Base-by-base conservation (phyloP, 2,329 filamentous ascomycete species). In the Penicillium sp. region DNA sequence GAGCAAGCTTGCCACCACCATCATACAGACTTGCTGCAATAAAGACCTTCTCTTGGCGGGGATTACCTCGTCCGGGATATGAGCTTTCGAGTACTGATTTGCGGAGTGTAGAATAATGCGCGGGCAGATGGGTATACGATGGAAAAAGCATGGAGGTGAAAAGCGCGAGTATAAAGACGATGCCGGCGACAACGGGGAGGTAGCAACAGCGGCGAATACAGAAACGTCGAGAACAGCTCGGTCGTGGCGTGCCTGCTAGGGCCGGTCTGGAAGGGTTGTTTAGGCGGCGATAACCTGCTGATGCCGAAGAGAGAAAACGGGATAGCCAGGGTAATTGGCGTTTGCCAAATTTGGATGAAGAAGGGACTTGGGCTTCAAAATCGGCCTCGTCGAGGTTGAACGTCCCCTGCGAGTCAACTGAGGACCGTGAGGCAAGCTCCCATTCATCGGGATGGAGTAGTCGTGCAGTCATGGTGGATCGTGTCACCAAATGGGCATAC, bases 11-110 rank as follows among this genome's bases (percentile, higher is more conserved):
- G 1, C 86, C 87, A 7, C 78, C 77, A 21, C 79, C 76, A 65
- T 91, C 87, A 64, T 88, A 88, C 53, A 92, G 79, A 65, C 86
- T 89, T 16, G 88, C 84, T 1, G 86, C 86, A 50, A 92, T 88
- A 67, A 88, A 91, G n/a, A 91, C 77, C 65, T 85, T 88, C 70
- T 91, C 86, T 49, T 83, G 78, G 53, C 77, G 72, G 2, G 76
- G 66, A 60, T 86, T 86, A 8, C 77, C 82, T 46, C 81, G 68
- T 4, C 78, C 78, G 5, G 71, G 60, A 6, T 62, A 53, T 23
- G 68, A 62, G 23, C 73, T 76, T 29, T 65, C 64, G 25, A 66
- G 53, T 4, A 71, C 67, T 9, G 65, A 62, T 31, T 68, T 58
- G 51, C 69, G 70, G 16, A 79, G 70, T 5, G 65, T 71, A 40